A percentile compares a stretch with the other conserved stretches of the same genome.
Conservation (phyloP, 805 yeast species). For the Starmerella roubikii region DNA sequence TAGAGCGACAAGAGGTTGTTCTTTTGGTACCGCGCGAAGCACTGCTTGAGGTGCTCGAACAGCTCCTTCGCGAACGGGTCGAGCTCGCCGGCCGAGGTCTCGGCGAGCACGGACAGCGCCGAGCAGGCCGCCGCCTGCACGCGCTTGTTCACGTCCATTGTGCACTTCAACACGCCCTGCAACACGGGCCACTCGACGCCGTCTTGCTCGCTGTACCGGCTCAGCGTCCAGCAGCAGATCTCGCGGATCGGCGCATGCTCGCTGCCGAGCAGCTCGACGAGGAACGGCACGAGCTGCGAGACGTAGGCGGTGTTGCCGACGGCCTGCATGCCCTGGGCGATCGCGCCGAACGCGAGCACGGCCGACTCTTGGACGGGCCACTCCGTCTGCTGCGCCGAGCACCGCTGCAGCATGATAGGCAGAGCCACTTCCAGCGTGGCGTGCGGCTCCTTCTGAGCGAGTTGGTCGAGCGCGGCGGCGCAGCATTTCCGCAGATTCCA, state of each 20-base stretch:
- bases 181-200: conserved; percentile 63
- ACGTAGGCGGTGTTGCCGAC: conserved; percentile 49
- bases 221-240: conserved; percentile 90
- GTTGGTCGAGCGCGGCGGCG: conserved; percentile 79
- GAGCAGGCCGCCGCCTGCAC: conserved; percentile 95
- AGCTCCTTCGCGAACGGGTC: conserved; percentile 52
- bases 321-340: conserved; percentile 76
- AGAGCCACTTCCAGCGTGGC: conserved; percentile 53
- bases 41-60: conserved; percentile 53
- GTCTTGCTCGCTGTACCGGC: conserved; percentile 55
- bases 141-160: conserved; percentile 70
- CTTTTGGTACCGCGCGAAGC: conserved; percentile 67
- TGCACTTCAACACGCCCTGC: conserved; percentile 58
- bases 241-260: conserved; percentile 74
- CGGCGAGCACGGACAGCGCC: conserved; percentile 72
- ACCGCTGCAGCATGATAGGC: conserved; percentile 61
- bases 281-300: conserved; percentile 69
- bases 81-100: conserved; percentile 52
- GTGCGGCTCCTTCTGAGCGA: conserved; percentile 55
- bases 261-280: conserved; percentile 68
- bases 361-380: conserved; percentile 94
- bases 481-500: conserved; percentile 92
- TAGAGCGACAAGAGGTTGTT: conserved; percentile 70
- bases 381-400: conserved; percentile 42
- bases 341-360: conserved; percentile 87